Evolutionary conservation across 139 green algal species (phyloP), one percentile per base, ranked within the genome.

Genomic region (Pseudopediastrum boryanum): DNA sequence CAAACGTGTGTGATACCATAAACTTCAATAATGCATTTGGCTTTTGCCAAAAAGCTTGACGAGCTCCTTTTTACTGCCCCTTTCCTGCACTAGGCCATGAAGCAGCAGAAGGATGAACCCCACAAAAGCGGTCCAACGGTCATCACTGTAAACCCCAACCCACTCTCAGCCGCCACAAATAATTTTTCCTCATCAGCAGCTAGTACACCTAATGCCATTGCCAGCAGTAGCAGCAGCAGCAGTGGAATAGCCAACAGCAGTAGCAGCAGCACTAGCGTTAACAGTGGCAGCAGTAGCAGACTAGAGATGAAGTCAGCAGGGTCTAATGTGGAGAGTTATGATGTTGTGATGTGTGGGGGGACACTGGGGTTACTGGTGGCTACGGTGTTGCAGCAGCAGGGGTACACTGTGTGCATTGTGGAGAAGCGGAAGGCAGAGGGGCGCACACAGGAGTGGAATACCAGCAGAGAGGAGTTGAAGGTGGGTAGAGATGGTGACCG

Each of bases 331-430:
- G 35, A 43, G 1, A 36, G 83, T 35, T 89, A 85, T 66, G 94
- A 98, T 75, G 94, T 97, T 29, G 81, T 84, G 1, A 88, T 98
- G 27, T 93, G 85, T 43, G 94, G 94, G 16, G 94, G 94, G 33
- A 98, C 93, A 1, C 86, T 98, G 41, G 94, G 94, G 25, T 84
- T 98, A 12, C 89, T 97, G 52, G 21, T 97, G 16, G 95, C 93
- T 0, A 62, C 85, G 6, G 88, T 89, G 39, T 84, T 98, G 59
- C 91, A 95, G 82, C 38, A 80, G 44, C 42, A 73, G n/a, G 93
- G 91, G 0, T 61, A 85, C 39, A 71, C 72, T 6, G 89, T 96
- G 35, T 71, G 48, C 12, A 69, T 95, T 9, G 78, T 95, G 19
- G 91, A 95, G 80, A 85, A 84, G 66, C 76, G 91, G 6, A 25